Percentiles rank a stretch among this genome's conserved stretches.
phyloP scores from a whole-genome alignment of 1,284 basidiomycete species.

The Microbotryum intermedium region DNA sequence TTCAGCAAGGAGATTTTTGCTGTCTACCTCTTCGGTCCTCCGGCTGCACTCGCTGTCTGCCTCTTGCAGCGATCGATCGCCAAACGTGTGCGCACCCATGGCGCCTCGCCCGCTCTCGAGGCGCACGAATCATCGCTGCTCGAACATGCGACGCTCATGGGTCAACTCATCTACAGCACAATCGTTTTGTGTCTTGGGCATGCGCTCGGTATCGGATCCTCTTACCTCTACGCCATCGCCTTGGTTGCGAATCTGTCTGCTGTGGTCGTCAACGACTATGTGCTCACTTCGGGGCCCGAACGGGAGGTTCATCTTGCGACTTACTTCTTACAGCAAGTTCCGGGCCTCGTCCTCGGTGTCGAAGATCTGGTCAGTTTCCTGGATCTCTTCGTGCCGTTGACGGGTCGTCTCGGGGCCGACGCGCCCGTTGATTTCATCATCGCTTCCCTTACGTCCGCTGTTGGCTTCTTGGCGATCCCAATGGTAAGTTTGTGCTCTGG shows the following conservation, averaged over 20 bases:
- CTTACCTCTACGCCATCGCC: constrained; percentile 52
- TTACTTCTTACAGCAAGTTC: constrained; percentile 57
- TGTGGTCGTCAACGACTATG: constrained; percentile 50
- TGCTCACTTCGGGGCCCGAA: constrained; percentile 30
- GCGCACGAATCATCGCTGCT: constrained; percentile 33
- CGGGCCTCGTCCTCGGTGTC: constrained; percentile 54
- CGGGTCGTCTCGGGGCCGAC: constrained; percentile 45
- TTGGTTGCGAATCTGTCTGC: constrained; percentile 33
- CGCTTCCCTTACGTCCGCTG: constrained; percentile 47
- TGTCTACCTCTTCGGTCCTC: constrained; percentile 67
- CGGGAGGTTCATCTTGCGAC: constrained; percentile 31
- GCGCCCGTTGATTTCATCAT: constrained; percentile 85
- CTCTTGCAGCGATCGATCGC: constrained; percentile 22
- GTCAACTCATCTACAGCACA: constrained; percentile 55
- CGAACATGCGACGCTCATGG: constrained; percentile 56
- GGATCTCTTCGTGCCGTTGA: constrained; percentile 87
- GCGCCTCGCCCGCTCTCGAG: constrained; percentile 12
- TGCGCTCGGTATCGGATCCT: constrained; percentile 57
- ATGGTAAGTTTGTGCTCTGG: constrained; percentile 8
- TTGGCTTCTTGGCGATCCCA: constrained; percentile 22
- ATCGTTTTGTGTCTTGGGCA: constrained; percentile 51
- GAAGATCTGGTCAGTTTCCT: constrained; percentile 63
- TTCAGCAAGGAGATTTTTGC: constrained; percentile 65
- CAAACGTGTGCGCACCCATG: constrained; percentile 18
- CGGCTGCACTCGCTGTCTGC: constrained; percentile 46